These are phyloP conservation scores for Solanum acaule DNA, from an alignment of 257 asterid species.

Conservation along the genomic window DNA sequence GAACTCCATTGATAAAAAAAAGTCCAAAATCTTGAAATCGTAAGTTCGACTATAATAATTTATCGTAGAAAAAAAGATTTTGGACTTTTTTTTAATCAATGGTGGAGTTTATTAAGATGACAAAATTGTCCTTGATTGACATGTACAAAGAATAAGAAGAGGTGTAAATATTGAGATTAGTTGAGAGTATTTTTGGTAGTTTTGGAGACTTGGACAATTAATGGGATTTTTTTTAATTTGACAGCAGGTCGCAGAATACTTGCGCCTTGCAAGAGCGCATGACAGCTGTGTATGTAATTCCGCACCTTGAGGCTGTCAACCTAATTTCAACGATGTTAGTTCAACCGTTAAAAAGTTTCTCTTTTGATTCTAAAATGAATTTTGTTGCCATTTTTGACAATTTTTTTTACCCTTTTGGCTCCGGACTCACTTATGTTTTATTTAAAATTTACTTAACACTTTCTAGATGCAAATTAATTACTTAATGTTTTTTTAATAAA, in stretches of 20 bases:
- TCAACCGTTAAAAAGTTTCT: fast-evolving
- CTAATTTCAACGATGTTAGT: not conserved
- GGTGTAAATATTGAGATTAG: not conserved
- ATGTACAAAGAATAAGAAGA: not conserved
- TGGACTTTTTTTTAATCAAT: not conserved
- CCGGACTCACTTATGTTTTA: fast-evolving
- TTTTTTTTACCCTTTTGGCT: too few relatives aligned
- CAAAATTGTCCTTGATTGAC: not conserved
- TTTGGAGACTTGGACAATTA: too few relatives aligned
- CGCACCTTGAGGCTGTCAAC: not conserved
- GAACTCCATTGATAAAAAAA: not conserved
- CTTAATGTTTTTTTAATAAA: too few relatives aligned
- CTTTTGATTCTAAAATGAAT: not conserved
- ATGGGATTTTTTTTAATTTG: too few relatives aligned
- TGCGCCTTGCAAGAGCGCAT: too few relatives aligned
- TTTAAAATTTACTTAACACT: not conserved
- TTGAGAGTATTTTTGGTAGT: not conserved
- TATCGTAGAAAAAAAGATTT: too few relatives aligned
- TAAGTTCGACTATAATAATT: too few relatives aligned
- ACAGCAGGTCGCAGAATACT: not conserved
- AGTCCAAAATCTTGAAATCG: not conserved
- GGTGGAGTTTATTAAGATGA: not conserved
- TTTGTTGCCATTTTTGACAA: not conserved
- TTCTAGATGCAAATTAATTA: not conserved
- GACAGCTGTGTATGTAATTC: not conserved